Evolutionary conservation across 2,329 filamentous ascomycete species (phyloP).

Genomic region (Botrytis galanthina): DNA sequence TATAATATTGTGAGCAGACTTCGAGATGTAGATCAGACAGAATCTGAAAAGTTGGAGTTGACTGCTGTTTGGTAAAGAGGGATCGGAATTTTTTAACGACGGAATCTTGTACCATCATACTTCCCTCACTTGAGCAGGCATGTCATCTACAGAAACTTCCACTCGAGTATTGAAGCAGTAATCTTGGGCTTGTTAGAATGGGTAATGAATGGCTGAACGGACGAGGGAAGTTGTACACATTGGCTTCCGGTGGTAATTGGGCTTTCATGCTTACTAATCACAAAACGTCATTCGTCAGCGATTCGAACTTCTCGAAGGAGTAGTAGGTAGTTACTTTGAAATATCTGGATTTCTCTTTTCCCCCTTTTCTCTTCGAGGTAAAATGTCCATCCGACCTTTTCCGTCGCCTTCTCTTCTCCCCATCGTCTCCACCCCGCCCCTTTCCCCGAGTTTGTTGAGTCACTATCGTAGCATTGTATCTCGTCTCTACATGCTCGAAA

Average conservation of each 20-base stretch:
- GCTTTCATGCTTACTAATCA: not conserved
- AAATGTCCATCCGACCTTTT: not conserved
- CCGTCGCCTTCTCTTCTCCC: not conserved
- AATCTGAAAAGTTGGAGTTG: slow-evolving; percentile 20
- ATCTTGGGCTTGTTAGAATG: not conserved
- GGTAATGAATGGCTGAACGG: not conserved
- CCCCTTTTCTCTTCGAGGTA: not conserved
- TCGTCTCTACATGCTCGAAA: not conserved
- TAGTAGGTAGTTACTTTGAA: not conserved
- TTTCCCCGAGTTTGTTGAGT: not conserved
- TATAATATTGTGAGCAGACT: slow-evolving; percentile 42
- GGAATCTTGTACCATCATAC: not conserved
- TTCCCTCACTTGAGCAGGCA: too few relatives aligned
- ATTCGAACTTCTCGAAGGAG: not conserved
- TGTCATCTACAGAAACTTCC: not conserved
- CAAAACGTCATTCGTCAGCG: not conserved
- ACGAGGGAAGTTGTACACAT: not conserved
- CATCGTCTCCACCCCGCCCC: rapidly evolving
- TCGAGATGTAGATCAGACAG: slow-evolving; percentile 48
- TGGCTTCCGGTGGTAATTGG: not conserved
- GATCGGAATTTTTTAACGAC: not conserved
- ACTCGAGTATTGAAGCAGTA: not conserved
- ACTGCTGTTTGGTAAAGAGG: not conserved
- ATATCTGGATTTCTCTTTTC: not conserved
- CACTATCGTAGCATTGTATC: not conserved